Evolutionary conservation across 1,139 yeast species (phyloP).

Genomic region (Suhomyces yuchorum): DNA sequence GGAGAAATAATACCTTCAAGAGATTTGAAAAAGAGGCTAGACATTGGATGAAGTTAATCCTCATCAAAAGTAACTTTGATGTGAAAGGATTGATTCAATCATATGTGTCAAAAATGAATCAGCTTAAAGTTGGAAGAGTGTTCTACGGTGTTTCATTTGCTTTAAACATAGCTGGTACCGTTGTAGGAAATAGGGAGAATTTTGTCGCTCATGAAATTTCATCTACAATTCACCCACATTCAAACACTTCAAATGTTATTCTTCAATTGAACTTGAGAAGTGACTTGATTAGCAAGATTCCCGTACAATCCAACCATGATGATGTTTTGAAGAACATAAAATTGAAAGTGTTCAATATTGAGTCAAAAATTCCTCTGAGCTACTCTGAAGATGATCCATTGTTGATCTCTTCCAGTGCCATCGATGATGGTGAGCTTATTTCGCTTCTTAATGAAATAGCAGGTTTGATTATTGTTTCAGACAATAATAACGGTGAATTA

Average conservation of each 20-base stretch:
- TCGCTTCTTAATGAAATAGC: constrained; percentile 51
- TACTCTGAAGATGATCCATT: not conserved
- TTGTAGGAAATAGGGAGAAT: constrained; percentile 31
- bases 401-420: not conserved
- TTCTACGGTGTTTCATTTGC: constrained; percentile 90
- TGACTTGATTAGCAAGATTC: constrained; percentile 40
- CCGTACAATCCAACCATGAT: constrained; percentile 36
- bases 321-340: constrained; percentile 31
- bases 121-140: constrained; percentile 40
- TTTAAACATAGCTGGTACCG: constrained; percentile 78
- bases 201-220: constrained; percentile 1
- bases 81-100: constrained; percentile 76
- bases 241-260: constrained; percentile 25
- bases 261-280: constrained; percentile 80
- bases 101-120: constrained; percentile 59
- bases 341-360: constrained; percentile 18
- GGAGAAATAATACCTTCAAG: constrained; percentile 72
- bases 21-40: constrained; percentile 61
- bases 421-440: constrained; percentile 33
- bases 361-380: constrained; percentile 4
- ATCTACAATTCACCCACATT: constrained; percentile 4
- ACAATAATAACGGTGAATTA: constrained; percentile 51
- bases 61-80: constrained; percentile 66
- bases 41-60: constrained; percentile 61
- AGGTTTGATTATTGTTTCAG: constrained; percentile 51